Evolutionary conservation across 2,329 filamentous ascomycete genomes (phyloP).

Genomic region (Fusarium setosum): DNA sequence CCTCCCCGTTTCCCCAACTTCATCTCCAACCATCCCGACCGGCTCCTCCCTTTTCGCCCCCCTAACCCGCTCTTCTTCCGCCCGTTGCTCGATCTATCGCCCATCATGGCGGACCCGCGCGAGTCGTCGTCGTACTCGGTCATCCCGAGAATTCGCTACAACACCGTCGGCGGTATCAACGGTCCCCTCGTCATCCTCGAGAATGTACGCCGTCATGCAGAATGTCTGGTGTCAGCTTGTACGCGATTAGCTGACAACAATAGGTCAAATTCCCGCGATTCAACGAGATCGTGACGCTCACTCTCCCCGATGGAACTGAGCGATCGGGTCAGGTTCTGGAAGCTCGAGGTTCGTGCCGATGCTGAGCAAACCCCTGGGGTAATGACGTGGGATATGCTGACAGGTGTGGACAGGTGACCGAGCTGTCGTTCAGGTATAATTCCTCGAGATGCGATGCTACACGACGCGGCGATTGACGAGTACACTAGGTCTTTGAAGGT

Average conservation of each 20-base stretch:
- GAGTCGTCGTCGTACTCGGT: constrained; percentile 71
- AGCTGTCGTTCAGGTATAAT: constrained; percentile 89
- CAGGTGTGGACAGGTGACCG: constrained; percentile 74
- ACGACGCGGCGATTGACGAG: constrained; percentile 39
- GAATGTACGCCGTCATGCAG: constrained; percentile 69
- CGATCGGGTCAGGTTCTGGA: constrained; percentile 96
- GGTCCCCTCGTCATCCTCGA: constrained; percentile 97
- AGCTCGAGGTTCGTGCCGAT: constrained; percentile 79
- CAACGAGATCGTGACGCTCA: constrained; percentile 98
- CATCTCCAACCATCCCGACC: constrained; percentile 37
- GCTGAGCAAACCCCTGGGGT: constrained; percentile 1
- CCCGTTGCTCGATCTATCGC: constrained; percentile 34
- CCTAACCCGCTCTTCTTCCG: constrained; percentile 25
- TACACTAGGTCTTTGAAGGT: constrained; percentile 89
- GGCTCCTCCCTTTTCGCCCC: constrained; percentile 31
- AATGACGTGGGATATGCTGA: constrained; percentile 34
- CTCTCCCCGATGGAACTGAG: constrained; percentile 93
- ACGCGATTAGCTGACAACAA: constrained; percentile 38
- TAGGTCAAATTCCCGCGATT: constrained; percentile 97
- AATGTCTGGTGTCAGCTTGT: neutral
- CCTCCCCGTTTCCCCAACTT: constrained; percentile 36
- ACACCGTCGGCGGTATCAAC: constrained; percentile 98
- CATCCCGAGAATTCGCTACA: constrained; percentile 82
- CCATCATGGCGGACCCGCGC: constrained; percentile 66
- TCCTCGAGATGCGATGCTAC: constrained; percentile 19